These are phyloP conservation scores for Metschnikowia gruessii DNA, from an alignment of 805 yeast species.

Conservation along the genomic window DNA sequence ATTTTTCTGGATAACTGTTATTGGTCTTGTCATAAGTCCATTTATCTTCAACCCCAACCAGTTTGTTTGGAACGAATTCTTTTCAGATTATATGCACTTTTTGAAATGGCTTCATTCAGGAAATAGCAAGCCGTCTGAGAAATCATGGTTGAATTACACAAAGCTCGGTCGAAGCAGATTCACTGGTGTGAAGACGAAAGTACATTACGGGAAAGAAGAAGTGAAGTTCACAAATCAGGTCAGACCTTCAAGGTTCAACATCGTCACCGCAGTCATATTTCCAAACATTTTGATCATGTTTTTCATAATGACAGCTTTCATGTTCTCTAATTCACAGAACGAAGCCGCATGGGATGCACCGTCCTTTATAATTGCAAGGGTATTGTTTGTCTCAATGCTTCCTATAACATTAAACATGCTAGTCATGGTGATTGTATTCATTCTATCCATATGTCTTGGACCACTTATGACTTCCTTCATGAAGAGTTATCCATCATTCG, in stretches of 20 bases:
- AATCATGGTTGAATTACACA: conserved; percentile 16
- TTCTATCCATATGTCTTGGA: conserved; percentile 47
- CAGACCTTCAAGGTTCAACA: conserved; percentile 47
- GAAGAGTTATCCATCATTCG: conserved; percentile 44
- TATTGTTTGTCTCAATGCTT: conserved; percentile 42
- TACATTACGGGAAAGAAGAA: conserved; percentile 30
- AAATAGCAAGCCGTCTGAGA: conserved; percentile 1
- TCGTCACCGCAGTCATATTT: conserved; percentile 40
- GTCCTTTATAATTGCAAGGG: conserved; percentile 42
- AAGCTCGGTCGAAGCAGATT: conserved; percentile 15
- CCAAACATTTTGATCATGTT: conserved; percentile 36
- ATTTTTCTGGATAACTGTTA: conserved; percentile 96
- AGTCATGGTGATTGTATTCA: conserved; percentile 39
- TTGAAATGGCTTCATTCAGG: conserved; percentile 66
- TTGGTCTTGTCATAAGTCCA: conserved; percentile 88
- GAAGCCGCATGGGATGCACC: conserved; percentile 37
- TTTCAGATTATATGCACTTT: conserved; percentile 92
- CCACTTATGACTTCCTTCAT: conserved; percentile 47
- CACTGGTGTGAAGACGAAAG: conserved; percentile 16
- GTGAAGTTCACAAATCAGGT: conserved; percentile 43
- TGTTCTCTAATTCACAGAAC: conserved; percentile 54
- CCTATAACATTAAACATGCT: conserved; percentile 48
- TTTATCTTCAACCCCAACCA: conserved; percentile 97
- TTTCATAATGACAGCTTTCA: conserved; percentile 44
- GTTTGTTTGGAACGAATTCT: conserved; percentile 93